Evolutionary conservation across 2,329 filamentous ascomycete genomes (phyloP), one percentile per base, ranked within the genome.

Genomic region (Aspergillus brunneoviolaceus): DNA sequence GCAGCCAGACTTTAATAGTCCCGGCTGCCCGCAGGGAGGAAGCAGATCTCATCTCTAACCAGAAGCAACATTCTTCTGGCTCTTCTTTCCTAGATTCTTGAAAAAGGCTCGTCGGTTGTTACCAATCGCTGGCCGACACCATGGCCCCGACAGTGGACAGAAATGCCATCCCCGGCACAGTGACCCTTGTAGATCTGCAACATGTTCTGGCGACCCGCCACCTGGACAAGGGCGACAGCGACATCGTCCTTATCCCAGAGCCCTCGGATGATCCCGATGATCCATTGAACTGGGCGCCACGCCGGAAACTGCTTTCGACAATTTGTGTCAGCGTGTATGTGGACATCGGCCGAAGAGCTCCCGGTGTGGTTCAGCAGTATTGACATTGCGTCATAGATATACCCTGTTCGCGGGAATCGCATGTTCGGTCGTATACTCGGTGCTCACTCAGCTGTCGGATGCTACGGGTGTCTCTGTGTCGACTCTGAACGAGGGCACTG

Each of bases 261-360:
- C 80, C 80, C 0, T 80, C 78, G 1, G 65, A 69, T 47, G 77
- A 82, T 61, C 79, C 78, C 1, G 77, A 81, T 57, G 80, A 82
- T 62, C 79, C 79, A 12, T 66, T 81, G 52, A 81, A 80, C 51
- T 81, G 79, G 79, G 72, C 74, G n/a, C 69, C 64, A 5, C 64
- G 69, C n/a, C 72, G 79, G 47, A 81, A 81, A 61, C 55, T 75
- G 5, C 58, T 80, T 23, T 78, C 78, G 1, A 77, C 77, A 1
- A 69, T 75, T 5, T 79, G 75, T 59, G 76, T 77, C 54, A 78
- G 76, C 63, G 71, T 80, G 62, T 77, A 57, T 63, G 75, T 69
- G 5, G 10, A 27, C 9, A 16, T 10, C 49, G 3, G 49, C 27
- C 27, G 27, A 29, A 10, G 27, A 29, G 27, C 27, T 29, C 2